Percentiles rank a stretch among this genome's conserved stretches.
phyloP scores from a whole-genome alignment of 1,139 yeast genomes.

The Diutina siamensis region DNA sequence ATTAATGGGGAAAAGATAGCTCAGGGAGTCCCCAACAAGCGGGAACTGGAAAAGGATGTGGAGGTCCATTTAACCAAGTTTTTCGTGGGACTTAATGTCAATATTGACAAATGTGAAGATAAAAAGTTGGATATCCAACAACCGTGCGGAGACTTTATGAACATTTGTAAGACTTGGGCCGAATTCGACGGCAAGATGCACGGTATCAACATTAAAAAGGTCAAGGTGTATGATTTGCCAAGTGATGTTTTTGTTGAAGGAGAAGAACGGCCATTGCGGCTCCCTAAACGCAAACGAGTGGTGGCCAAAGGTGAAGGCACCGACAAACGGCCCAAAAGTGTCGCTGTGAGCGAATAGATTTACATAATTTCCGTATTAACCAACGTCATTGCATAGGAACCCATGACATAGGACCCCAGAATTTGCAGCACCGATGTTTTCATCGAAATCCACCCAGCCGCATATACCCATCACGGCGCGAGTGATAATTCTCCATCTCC shows the following conservation, averaged over 20 bases:
- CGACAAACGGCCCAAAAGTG: slow-evolving; percentile 5
- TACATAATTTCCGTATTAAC: no score
- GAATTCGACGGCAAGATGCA: slow-evolving; percentile 51
- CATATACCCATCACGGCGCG: neutral
- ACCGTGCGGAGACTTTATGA: slow-evolving; percentile 85
- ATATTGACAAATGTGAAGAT: slow-evolving; percentile 28
- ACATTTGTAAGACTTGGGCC: slow-evolving; percentile 64
- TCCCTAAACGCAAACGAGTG: slow-evolving; percentile 3
- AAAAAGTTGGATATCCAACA: slow-evolving; percentile 76
- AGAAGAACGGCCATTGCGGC: slow-evolving; percentile 50
- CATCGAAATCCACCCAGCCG: no score
- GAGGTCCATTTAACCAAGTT: slow-evolving; percentile 58
- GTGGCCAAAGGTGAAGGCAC: slow-evolving; percentile 4
- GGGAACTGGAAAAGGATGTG: neutral
- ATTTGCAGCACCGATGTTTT: no score
- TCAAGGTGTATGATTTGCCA: slow-evolving; percentile 73
- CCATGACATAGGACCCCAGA: no score
- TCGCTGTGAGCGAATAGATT: neutral
- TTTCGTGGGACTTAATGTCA: slow-evolving; percentile 68
- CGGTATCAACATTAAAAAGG: slow-evolving; percentile 60
- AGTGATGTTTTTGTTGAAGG: slow-evolving; percentile 74
- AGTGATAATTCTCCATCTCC: neutral
- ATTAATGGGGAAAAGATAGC: slow-evolving; percentile 27
- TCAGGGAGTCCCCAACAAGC: slow-evolving; percentile 6
- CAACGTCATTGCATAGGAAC: neutral